These are phyloP conservation scores for Skeletonema menzelii DNA, from an alignment of 108 stramenopile species.

Conservation along the genomic window DNA sequence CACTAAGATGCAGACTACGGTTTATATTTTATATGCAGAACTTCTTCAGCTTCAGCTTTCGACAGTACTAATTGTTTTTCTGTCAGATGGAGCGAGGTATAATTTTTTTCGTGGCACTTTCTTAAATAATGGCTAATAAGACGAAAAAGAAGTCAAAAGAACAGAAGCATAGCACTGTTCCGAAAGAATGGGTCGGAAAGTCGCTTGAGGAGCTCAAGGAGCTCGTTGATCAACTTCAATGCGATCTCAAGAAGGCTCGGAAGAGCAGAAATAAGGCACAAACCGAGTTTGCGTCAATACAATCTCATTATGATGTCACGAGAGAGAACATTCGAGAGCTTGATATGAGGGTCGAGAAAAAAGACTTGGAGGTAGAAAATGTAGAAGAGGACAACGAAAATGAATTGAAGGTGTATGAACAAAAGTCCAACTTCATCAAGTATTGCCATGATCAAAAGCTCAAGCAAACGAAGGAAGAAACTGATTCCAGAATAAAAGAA, in stretches of 20 bases:
- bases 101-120: no score
- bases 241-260: constrained; percentile 12
- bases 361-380: constrained; percentile 41
- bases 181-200: constrained; percentile 31
- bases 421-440: constrained; percentile 39
- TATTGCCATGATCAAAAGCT: constrained; percentile 44
- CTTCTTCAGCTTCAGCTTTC: no score
- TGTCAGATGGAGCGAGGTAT: no score
- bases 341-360: constrained; percentile 40
- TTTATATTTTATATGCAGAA: no score
- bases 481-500: constrained; percentile 7
- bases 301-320: constrained; percentile 34
- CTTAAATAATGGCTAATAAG: constrained; percentile 3
- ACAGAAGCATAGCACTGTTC: constrained; percentile 9
- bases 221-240: constrained; percentile 25
- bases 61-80: no score
- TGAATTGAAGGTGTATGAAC: constrained; percentile 38
- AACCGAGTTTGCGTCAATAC: constrained; percentile 36
- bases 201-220: constrained; percentile 29
- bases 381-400: constrained; percentile 34
- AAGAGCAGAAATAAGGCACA: constrained; percentile 30
- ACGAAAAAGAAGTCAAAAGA: constrained; percentile 3
- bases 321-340: constrained; percentile 32
- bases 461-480: constrained; percentile 1
- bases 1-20: no score